A percentile compares a stretch with the other conserved stretches of the same genome.
Conservation (phyloP, 1,284 basidiomycete genomes). For the Microbotryum lychnidis-dioicae region DNA sequence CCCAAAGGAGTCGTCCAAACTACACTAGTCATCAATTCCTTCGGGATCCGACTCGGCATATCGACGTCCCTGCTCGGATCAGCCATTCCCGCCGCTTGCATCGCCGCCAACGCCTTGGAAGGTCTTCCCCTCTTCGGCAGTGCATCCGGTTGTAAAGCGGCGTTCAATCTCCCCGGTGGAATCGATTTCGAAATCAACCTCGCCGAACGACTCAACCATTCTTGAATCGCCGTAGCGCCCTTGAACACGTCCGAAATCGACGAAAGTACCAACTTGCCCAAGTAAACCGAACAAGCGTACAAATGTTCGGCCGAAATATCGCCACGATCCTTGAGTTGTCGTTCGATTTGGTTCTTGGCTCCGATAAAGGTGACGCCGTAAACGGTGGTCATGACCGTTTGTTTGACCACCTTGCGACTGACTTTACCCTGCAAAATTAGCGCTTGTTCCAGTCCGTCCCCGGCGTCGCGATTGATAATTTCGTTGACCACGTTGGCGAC, state of each 20-base stretch:
- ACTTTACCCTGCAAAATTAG: conserved; percentile 67
- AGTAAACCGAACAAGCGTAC: conserved; percentile 70
- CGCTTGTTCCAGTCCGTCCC: conserved; percentile 53
- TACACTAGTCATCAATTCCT: conserved; percentile 91
- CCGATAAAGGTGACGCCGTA: conserved; percentile 96
- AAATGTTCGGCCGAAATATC: conserved; percentile 65
- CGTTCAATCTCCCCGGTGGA: conserved; percentile 61
- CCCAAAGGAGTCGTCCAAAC: conserved; percentile 95
- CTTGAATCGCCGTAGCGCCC: conserved; percentile 84
- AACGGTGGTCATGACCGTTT: conserved; percentile 99
- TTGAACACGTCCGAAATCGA: conserved; percentile 89
- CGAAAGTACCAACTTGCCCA: conserved; percentile 48
- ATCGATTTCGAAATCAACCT: conserved; percentile 82
- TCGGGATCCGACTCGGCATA: conserved; percentile 47
- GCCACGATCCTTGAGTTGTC: conserved; percentile 68
- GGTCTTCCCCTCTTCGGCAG: conserved; percentile 7
- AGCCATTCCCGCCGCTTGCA: conserved; percentile 17
- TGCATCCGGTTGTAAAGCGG: conserved; percentile 35
- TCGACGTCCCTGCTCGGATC: conserved; percentile 1
- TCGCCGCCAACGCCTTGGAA: too few relatives aligned
- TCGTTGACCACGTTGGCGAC: conserved; percentile 75
- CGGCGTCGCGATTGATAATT: conserved; percentile 42
- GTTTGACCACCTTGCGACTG: conserved; percentile 92
- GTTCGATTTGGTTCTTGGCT: conserved; percentile 89
- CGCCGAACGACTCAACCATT: conserved; percentile 77